Evolutionary conservation across 2,329 filamentous ascomycete species (phyloP), one percentile per base, ranked within the genome.

Genomic region (Aspergillus ochraceus): DNA sequence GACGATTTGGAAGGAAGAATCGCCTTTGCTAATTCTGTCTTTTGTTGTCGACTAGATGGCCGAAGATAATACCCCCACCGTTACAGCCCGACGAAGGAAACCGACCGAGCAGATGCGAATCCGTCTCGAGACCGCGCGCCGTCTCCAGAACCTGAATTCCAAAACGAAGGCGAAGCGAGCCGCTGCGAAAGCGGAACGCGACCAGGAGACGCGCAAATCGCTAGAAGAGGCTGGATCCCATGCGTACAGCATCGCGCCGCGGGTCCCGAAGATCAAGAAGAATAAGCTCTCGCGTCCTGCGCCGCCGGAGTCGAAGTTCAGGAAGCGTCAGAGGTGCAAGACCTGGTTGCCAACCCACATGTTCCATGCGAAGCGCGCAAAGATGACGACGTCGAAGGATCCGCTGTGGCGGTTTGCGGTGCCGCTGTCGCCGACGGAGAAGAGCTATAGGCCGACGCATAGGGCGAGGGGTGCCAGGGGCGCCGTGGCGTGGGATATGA

Each of bases 301-400:
- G 5, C 80, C 73, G 74, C 87, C 86, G 2, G 83, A 83, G 49
- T 85, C 84, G 22, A 93, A 89, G 69, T 98, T 92, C 72, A 87
- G 89, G 66, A 95, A 92, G 76, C 88, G 95, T 32, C 94, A 98
- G 73, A 80, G 89, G 50, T 84, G 90, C 74, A 98, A 98, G 80
- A 92, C 90, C 2, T 97, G 94, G 92, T 81, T 99, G 17, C 95
- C 95, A 0, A 98, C 95, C 6, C 95, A 99, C 74, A 79, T 96
- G 64, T 99, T 90, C 85, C 93, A 97, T 76, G 88, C 94, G 2
- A 99, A 99, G 76, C 83, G 95, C 60, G 92, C 95, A 22, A 90
- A 86, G 61, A 96, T 99, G 90, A 92, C 92, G 0, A 83, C 86
- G 8, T 89, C 91, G 0, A 88, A 85, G 52, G 84, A 89, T 49